phyloP scores from a whole-genome alignment of 179 eudicot genomes.

The Patellifolia procumbens region DNA sequence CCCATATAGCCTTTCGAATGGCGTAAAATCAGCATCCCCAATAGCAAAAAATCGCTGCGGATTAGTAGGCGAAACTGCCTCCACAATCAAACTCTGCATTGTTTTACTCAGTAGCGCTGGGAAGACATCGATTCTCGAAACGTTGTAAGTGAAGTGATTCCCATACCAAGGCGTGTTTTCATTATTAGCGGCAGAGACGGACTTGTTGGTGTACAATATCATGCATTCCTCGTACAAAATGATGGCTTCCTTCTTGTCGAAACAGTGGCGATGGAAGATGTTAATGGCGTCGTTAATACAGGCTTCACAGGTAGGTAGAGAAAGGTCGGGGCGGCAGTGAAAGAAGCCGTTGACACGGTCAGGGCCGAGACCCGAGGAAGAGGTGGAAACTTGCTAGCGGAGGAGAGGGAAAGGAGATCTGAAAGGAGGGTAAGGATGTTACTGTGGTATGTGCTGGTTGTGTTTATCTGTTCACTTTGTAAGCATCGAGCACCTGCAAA shows the following conservation, averaged over 20 bases:
- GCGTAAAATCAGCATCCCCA: neutral
- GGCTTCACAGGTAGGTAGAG: slow-evolving; percentile 5
- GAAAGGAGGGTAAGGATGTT: too few species aligned
- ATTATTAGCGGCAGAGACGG: too few species aligned
- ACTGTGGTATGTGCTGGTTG: slow-evolving; percentile 15
- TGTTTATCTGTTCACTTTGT: neutral
- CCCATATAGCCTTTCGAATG: too few species aligned
- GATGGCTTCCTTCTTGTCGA: slow-evolving; percentile 6
- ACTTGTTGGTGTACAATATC: too few species aligned
- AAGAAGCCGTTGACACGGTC: slow-evolving; percentile 24
- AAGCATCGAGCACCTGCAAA: neutral
- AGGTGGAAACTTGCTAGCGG: neutral
- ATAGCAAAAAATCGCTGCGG: neutral
- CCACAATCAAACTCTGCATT: neutral
- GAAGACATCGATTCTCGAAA: slow-evolving; percentile 5
- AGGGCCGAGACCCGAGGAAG: slow-evolving; percentile 1
- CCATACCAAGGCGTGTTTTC: neutral
- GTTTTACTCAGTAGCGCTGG: neutral
- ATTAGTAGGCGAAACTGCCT: slow-evolving; percentile 6
- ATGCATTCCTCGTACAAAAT: too few species aligned
- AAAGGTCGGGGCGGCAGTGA: slow-evolving; percentile 24
- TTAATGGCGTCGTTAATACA: neutral
- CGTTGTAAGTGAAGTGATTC: neutral
- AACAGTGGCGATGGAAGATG: neutral
- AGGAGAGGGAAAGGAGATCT: neutral